Base-by-base conservation (phyloP, 139 green algal genomes). In the Mesostigma viride region DNA sequence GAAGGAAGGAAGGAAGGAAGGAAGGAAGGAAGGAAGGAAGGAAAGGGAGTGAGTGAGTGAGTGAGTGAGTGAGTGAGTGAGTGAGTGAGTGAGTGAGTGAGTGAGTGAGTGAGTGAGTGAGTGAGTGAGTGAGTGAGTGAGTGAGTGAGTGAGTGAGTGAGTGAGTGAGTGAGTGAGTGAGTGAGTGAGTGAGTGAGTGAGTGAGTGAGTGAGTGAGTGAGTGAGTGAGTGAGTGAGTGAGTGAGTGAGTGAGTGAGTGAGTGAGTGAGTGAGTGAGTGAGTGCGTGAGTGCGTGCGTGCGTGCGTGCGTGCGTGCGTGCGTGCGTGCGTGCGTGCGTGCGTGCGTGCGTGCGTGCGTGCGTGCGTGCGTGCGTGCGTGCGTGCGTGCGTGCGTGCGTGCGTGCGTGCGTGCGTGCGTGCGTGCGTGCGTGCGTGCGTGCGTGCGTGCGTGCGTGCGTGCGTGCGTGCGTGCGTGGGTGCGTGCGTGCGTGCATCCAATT, bases 1-100 rank as follows among this genome's bases (percentile, higher is more conserved):
- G n/a, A n/a, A n/a, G n/a, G n/a, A n/a, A n/a, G n/a, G n/a, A n/a
- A n/a, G n/a, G n/a, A n/a, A n/a, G n/a, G n/a, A n/a, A n/a, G n/a
- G n/a, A n/a, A n/a, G n/a, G n/a, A n/a, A n/a, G n/a, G n/a, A n/a
- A n/a, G n/a, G n/a, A n/a, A n/a, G n/a, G n/a, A n/a, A n/a, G n/a
- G 53, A n/a, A n/a, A n/a, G n/a, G n/a, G n/a, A n/a, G n/a, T n/a
- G n/a, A n/a, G n/a, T n/a, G n/a, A n/a, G n/a, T 36, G 53, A 6
- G 6, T 35, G 53, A 1, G 53, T 62, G 2, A 35, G 53, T 36
- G 53, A 31, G 2, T 35, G 51, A 33, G 51, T 60, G 51, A 33
- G 51, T 60, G n/a, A n/a, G n/a, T n/a, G n/a, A n/a, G 48, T 26
- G 48, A 31, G 48, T 26, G 48, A 31, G 48, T 59, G 48, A 31